Base-by-base conservation (phyloP, 2,329 filamentous ascomycete genomes). In the Trichoderma semiorbis region DNA sequence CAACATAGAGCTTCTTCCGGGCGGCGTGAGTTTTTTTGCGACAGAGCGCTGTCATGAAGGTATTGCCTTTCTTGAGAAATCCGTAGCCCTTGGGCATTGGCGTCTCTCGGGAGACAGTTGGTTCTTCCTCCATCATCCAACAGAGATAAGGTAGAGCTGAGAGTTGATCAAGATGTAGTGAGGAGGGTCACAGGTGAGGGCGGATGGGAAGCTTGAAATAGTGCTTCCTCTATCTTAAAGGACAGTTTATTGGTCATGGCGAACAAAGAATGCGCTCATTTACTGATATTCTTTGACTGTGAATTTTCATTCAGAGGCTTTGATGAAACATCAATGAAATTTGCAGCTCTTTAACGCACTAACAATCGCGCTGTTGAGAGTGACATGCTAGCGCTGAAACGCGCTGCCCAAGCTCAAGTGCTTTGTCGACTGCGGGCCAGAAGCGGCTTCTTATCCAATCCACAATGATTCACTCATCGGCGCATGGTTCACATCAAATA, bases 61-160 rank as follows among this genome's bases (percentile, higher is more conserved):
- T 75, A 74, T 84, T 80, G 73, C 84, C 83, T 60, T 82, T 83
- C 21, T 76, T 79, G 1, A 86, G 79, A 66, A 84, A 84, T 11
- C 74, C 74, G 74, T 85, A 86, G 10, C 81, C 79, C 3, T 67
- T 68, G 3, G 83, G 83, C 74, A 84, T 77, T 3, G 79, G 79
- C 8, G 76, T 72, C 47, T 72, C 53, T n/a, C 73, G 65, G 3
- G 67, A 69, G 34, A 81, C 78, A 14, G 70, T 70, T 21, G 72
- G 72, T 47, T 80, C 78, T 12, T 16, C 63, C 55, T 6, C 26
- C 61, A 66, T 70, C 30, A 10, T 72, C 24, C 16, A 65, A 24
- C 55, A 18, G 55, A 12, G 28, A 50, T 7, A 2, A 24, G 47
- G 21, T 5, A 50, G 28, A 30, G 30, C 26, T 64, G 43, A 30